phyloP scores from a whole-genome alignment of 108 stramenopile species.

The Aurantiochytrium sp. region DNA sequence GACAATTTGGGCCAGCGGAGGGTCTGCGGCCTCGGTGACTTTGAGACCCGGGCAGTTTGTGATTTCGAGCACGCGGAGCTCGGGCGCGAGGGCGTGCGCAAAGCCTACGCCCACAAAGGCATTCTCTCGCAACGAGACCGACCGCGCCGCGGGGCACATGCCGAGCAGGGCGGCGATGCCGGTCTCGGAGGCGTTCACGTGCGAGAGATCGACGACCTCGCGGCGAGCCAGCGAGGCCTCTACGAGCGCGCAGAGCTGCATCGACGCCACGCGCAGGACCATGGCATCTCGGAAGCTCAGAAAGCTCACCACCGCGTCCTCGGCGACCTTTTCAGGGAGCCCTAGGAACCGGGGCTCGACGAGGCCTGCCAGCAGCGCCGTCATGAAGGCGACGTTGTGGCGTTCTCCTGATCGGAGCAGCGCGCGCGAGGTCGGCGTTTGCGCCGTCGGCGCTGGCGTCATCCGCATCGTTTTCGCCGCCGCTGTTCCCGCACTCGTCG shows the following conservation, averaged over 20 bases:
- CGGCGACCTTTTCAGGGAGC: neutral
- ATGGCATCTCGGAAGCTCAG: neutral
- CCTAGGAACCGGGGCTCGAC: neutral
- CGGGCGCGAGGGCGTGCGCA: neutral
- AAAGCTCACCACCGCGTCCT: neutral
- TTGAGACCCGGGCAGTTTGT: neutral
- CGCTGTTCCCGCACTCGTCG: too few species aligned
- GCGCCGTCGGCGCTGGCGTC: too few species aligned
- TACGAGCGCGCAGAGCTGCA: neutral
- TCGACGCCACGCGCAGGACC: neutral
- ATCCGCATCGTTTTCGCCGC: too few species aligned
- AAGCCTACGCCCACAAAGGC: neutral
- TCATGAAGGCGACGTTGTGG: neutral
- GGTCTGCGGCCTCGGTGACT: neutral
- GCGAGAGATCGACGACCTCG: neutral
- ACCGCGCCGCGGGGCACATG: neutral
- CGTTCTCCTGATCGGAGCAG: neutral
- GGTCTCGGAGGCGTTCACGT: neutral
- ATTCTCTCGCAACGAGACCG: neutral
- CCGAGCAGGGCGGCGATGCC: neutral
- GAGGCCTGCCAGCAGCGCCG: conserved; percentile 11
- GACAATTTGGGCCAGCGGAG: neutral
- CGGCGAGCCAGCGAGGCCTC: neutral
- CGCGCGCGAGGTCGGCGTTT: too few species aligned
- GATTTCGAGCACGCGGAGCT: neutral